These are phyloP conservation scores for Kregervanrija delftensis DNA, from an alignment of 805 yeast genomes.

Conservation along the genomic window DNA sequence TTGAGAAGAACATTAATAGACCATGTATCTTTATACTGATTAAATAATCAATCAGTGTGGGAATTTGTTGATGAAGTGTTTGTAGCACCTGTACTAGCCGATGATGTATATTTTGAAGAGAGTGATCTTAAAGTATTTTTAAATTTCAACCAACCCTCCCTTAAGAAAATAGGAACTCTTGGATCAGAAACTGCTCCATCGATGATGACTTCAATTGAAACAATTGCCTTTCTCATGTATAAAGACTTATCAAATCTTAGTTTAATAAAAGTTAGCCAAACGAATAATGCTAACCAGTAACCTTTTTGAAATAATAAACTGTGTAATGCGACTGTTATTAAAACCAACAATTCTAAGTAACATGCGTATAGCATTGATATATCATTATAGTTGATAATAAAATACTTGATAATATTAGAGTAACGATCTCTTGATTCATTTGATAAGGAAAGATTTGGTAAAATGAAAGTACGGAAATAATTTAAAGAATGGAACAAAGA, in stretches of 20 bases:
- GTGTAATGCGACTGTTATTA: no score
- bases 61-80: no score
- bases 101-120: neutral
- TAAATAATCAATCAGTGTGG: no score
- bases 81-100: no score
- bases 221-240: conserved; percentile 45
- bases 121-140: conserved; percentile 26
- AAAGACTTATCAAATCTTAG: conserved; percentile 70
- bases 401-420: no score
- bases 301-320: conserved; percentile 44
- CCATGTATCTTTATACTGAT: no score
- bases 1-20: neutral
- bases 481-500: conserved; percentile 78
- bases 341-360: no score
- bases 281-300: conserved; percentile 51
- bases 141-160: conserved; percentile 38
- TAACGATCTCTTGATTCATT: no score
- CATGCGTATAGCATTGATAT: no score
- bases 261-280: conserved; percentile 61
- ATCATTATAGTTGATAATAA: no score
- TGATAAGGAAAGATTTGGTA: conserved; percentile 37
- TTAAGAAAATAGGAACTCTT: conserved; percentile 39
- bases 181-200: conserved; percentile 48
- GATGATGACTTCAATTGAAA: conserved; percentile 2
- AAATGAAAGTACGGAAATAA: conserved; percentile 54